These are phyloP conservation scores for Uromyces viciae-fabae DNA, from an alignment of 1,284 basidiomycete species.

Conservation along the genomic window DNA sequence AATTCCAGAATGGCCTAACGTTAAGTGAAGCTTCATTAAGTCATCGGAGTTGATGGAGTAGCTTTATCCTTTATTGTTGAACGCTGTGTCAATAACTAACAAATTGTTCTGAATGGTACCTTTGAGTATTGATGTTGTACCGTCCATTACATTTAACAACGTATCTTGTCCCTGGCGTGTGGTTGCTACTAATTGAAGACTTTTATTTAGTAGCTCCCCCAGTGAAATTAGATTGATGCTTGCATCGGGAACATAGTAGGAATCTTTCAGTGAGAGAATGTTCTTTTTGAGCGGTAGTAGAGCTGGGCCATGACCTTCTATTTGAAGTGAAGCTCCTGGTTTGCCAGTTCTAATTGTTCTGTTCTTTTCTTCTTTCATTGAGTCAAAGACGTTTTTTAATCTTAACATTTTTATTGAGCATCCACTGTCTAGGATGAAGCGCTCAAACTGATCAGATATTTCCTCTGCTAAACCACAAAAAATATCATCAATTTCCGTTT, in stretches of 20 bases:
- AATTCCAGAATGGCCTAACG: too few relatives aligned
- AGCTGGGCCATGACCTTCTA: not conserved
- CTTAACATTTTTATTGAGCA: not conserved
- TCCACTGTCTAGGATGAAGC: not conserved
- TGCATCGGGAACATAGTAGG: not conserved
- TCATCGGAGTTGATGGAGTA: too few relatives aligned
- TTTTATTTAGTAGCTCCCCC: not conserved
- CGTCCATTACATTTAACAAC: too few relatives aligned
- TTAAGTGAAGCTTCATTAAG: too few relatives aligned
- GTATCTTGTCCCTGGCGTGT: too few relatives aligned
- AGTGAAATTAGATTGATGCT: not conserved
- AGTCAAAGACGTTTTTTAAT: not conserved
- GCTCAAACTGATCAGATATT: too few relatives aligned
- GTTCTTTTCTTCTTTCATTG: not conserved
- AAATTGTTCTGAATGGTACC: too few relatives aligned
- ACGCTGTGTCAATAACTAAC: too few relatives aligned
- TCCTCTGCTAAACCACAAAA: too few relatives aligned
- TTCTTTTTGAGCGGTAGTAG: not conserved
- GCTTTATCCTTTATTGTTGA: too few relatives aligned
- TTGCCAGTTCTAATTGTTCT: not conserved
- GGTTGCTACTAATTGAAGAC: too few relatives aligned
- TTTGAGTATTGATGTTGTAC: too few relatives aligned
- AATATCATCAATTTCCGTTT: not conserved
- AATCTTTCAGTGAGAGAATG: not conserved
- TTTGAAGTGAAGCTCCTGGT: not conserved